Evolutionary conservation across 371 early-diverging fungal genomes (phyloP), one percentile per base, ranked within the genome.

Genomic region (Chytridiales sp.): DNA sequence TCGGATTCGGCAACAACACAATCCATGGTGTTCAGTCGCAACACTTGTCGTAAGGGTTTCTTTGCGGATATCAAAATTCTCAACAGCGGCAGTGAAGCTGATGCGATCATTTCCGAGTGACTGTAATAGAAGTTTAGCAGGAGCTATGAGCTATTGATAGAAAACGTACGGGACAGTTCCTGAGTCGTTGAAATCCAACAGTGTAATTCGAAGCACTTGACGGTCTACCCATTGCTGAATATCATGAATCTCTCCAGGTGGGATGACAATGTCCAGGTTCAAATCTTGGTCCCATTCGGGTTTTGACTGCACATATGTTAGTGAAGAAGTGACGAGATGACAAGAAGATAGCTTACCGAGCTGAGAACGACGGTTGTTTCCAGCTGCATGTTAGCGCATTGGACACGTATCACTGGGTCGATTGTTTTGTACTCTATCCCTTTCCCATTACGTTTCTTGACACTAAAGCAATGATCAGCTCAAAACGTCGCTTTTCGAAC

Each of bases 241-340:
- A 35, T 76, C 76, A 36, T 67, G 64, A 27, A 67, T 56, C 40
- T 69, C 67, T 6, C 76, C 76, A 0, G 71, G 72, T 1, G 74
- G 74, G 19, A 74, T 72, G 9, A 46, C 42, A 36, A 76, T 56
- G 32, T 51, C 31, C 19, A 74, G 62, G 1, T 29, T 35, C 22
- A 76, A 46, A 26, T 66, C 71, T 46, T 76, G 76, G 52, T 76
- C 64, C 76, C 76, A 75, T 26, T 53, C 47, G 3, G 70, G 70
- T 21, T 47, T 47, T 2, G 46, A 11, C 13, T 17, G 46, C 19
- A 32, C 41, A n/a, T n/a, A n/a, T n/a, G n/a, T n/a, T n/a, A n/a
- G n/a, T n/a, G n/a, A n/a, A n/a, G n/a, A n/a, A 31, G 9, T 46
- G 22, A 36, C 6, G 27, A 29, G 24, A 19, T 44, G 31, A 0